Percentiles rank a stretch among this genome's conserved stretches.
These are phyloP conservation scores for Kodamaea hsintzibuensis DNA, from an alignment of 805 yeast species.

Conservation along the genomic window DNA sequence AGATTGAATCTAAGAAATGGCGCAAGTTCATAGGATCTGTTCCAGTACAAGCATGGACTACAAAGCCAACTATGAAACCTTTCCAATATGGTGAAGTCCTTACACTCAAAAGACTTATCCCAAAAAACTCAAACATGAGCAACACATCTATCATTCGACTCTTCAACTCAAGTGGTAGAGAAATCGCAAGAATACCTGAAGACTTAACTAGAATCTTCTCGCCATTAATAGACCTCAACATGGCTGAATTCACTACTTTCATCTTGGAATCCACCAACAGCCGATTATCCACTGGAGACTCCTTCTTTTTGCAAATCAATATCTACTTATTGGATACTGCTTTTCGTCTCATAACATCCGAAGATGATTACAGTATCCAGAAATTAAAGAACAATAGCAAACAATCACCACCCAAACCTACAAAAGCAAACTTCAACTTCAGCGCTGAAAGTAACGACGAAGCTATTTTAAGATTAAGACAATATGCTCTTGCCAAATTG, in stretches of 20 bases:
- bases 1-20: constrained; percentile 24
- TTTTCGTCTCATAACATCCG: constrained; percentile 21
- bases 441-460: constrained; percentile 55
- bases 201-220: constrained; percentile 64
- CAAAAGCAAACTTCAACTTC: constrained; percentile 24
- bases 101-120: constrained; percentile 36
- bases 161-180: constrained; percentile 42
- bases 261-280: constrained; percentile 56
- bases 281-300: constrained; percentile 71
- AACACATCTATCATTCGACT: constrained; percentile 33
- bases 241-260: constrained; percentile 56
- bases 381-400: constrained; percentile 15
- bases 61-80: constrained; percentile 57
- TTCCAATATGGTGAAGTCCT: constrained; percentile 47
- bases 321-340: constrained; percentile 52
- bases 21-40: constrained; percentile 57
- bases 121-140: constrained; percentile 19
- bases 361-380: constrained; percentile 10
- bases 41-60: constrained; percentile 68
- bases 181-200: constrained; percentile 76
- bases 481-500: constrained; percentile 53
- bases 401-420: background rate
- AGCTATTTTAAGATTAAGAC: constrained; percentile 50
- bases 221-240: constrained; percentile 59
- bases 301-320: constrained; percentile 68